Evolutionary conservation across 768 basidiomycete genomes (phyloP), one percentile per base, ranked within the genome.

Genomic region (Daedaleopsis nitida): DNA sequence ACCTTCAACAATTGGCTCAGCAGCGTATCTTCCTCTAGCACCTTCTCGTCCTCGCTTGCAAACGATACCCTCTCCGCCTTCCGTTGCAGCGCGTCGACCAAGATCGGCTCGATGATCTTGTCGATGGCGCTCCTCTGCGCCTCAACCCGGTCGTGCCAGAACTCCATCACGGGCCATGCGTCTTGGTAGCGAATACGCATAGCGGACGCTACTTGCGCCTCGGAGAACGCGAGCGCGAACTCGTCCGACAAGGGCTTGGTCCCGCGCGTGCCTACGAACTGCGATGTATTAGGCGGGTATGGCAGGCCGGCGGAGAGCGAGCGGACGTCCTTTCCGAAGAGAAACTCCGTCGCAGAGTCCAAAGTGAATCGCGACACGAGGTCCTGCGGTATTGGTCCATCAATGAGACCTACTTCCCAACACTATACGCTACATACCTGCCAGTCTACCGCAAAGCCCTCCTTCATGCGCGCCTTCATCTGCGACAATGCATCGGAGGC

Each of bases 71-170:
- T 56, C 52, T 64, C 69, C 34, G 72, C 68, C 55, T 77, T 74
- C 71, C 77, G 77, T 58, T 65, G 64, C 17, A 85, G 67, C 9
- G 78, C 78, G 35, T 80, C 72, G 38, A 71, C 68, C 13, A 85
- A 62, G 16, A 85, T 78, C 0, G 82, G 83, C 11, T 82, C 77
- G 32, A 85, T 74, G 64, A 81, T 80, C n/a, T 72, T 71, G 47
- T 76, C 68, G 45, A 85, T 80, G 17, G 78, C 72, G 51, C 74
- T 70, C 72, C 77, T 75, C 7, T 74, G 72, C 16, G 73, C 63
- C 64, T 73, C 68, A 8, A 80, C 73, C 16, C 69, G 66, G 65
- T 83, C 77, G n/a, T 66, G 62, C 78, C 78, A 79, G 49, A 81
- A 74, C 68, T 82, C 79, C 23, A 56, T 61, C n/a, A 81, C 64